Evolutionary conservation across 768 basidiomycete genomes (phyloP).

Genomic region (Sarcodon sp.): DNA sequence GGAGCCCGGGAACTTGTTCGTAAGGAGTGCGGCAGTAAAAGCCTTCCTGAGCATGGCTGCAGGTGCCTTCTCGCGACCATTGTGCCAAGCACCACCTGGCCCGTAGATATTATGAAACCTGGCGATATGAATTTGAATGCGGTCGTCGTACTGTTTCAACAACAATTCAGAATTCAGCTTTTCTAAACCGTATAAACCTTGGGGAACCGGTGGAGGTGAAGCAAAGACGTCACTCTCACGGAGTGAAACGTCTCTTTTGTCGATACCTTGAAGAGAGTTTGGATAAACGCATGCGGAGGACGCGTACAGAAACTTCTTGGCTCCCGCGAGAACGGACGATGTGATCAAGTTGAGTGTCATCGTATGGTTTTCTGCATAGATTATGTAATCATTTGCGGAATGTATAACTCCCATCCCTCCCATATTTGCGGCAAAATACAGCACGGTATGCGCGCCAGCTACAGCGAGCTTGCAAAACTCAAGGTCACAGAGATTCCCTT

Average conservation of each 20-base stretch:
- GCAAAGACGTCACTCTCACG: slow-evolving; percentile 31
- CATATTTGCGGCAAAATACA: slow-evolving; percentile 52
- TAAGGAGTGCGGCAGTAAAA: slow-evolving; percentile 16
- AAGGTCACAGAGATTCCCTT: slow-evolving; percentile 34
- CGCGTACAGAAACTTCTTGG: slow-evolving; percentile 36
- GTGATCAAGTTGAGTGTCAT: slow-evolving; percentile 37
- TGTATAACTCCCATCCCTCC: slow-evolving; percentile 58
- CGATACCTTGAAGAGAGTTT: slow-evolving; percentile 21
- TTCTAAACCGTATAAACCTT: slow-evolving; percentile 48
- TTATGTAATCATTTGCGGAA: slow-evolving; percentile 29
- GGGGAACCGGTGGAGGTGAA: slow-evolving; percentile 26
- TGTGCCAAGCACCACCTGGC: slow-evolving; percentile 36
- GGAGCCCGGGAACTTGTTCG: background rate
- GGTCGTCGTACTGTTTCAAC: slow-evolving; percentile 17
- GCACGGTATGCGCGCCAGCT: slow-evolving; percentile 26
- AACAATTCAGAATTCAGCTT: slow-evolving; percentile 39
- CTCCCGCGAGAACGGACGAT: slow-evolving; percentile 23
- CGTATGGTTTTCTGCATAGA: slow-evolving; percentile 34
- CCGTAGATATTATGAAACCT: slow-evolving; percentile 52
- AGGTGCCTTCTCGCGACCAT: slow-evolving; percentile 45
- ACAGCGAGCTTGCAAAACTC: slow-evolving; percentile 24
- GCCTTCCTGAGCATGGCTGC: slow-evolving; percentile 47
- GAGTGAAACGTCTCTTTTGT: slow-evolving; percentile 26
- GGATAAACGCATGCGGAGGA: slow-evolving; percentile 53
- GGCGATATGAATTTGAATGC: slow-evolving; percentile 30